phyloP scores from a whole-genome alignment of 2,329 filamentous ascomycete genomes.

The Trichoderma polysporum region DNA sequence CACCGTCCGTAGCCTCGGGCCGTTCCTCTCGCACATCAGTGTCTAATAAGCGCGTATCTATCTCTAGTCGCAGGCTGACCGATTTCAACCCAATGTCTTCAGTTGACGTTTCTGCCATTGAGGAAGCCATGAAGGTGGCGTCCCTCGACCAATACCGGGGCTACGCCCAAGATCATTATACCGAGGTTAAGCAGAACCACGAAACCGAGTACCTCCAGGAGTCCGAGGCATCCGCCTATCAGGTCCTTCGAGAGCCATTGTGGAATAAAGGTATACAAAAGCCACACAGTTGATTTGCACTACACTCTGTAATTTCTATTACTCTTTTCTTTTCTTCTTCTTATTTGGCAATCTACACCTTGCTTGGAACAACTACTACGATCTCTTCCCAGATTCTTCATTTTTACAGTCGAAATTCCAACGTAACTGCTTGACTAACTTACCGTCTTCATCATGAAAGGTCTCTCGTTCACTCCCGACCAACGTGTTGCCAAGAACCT shows the following conservation, averaged over 20 bases:
- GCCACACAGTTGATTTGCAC: constrained; percentile 21
- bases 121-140: constrained; percentile 60
- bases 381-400: background rate
- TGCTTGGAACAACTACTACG: background rate
- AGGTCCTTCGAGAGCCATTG: constrained; percentile 59
- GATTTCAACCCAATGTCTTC: constrained; percentile 56
- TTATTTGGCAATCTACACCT: background rate
- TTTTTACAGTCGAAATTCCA: background rate
- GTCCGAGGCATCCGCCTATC: constrained; percentile 56
- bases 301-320: background rate
- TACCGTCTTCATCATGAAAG: constrained; percentile 37
- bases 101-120: constrained; percentile 56
- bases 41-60: constrained; percentile 52
- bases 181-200: constrained; percentile 54
- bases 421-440: background rate
- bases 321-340: background rate
- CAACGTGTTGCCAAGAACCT: constrained; percentile 64
- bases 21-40: constrained; percentile 52
- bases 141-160: constrained; percentile 60
- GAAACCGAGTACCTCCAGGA: constrained; percentile 55
- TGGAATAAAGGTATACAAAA: constrained; percentile 61
- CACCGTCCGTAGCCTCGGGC: constrained; percentile 46
- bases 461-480: constrained; percentile 63
- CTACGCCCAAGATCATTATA: constrained; percentile 57
- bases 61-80: constrained; percentile 51